A percentile compares a stretch with the other conserved stretches of the same genome.
phyloP scores from a whole-genome alignment of 2,329 filamentous ascomycete species.

The Hypoxylon sp. region DNA sequence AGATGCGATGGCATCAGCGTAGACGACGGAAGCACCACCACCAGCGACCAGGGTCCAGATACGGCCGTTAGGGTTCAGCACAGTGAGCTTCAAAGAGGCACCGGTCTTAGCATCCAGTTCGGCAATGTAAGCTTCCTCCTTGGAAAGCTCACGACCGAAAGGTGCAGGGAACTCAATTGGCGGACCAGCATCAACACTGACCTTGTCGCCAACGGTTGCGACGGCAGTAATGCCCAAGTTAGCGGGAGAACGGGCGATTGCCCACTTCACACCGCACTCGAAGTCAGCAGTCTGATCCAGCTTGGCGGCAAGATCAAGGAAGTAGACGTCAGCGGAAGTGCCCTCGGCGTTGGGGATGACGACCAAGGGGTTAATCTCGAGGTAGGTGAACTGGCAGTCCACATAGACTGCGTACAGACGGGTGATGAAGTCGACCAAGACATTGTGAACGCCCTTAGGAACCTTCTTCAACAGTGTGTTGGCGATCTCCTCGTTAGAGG shows the following conservation, averaged over 20 bases:
- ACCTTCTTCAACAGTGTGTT: slow-evolving; percentile 89
- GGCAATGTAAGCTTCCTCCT: slow-evolving; percentile 99
- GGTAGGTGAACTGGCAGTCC: slow-evolving; percentile 99
- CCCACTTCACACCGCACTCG: slow-evolving; percentile 99
- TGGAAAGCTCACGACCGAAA: slow-evolving; percentile 97
- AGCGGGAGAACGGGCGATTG: slow-evolving; percentile 89
- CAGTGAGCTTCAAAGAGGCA: slow-evolving; percentile 97
- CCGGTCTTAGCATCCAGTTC: slow-evolving; percentile 99
- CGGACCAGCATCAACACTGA: slow-evolving; percentile 95
- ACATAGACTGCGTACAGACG: slow-evolving; percentile 98
- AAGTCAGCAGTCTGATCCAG: slow-evolving; percentile 99
- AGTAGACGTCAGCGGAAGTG: slow-evolving; percentile 95
- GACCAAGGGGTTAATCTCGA: slow-evolving; percentile 99
- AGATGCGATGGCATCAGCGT: slow-evolving; percentile 97
- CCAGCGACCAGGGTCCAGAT: slow-evolving; percentile 99
- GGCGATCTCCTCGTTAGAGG: slow-evolving; percentile 95
- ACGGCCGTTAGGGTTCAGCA: slow-evolving; percentile 90
- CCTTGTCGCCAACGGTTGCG: slow-evolving; percentile 74
- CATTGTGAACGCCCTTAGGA: slow-evolving; percentile 94
- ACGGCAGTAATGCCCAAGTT: slow-evolving; percentile 85
- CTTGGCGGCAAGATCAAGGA: slow-evolving; percentile 98
- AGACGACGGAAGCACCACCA: slow-evolving; percentile 99
- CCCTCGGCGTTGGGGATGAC: slow-evolving; percentile 94
- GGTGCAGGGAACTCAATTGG: slow-evolving; percentile 99
- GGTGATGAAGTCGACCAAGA: slow-evolving; percentile 99